Evolutionary conservation across 2,329 filamentous ascomycete species (phyloP), one percentile per base, ranked within the genome.

Genomic region (Neoascochyta sp.): DNA sequence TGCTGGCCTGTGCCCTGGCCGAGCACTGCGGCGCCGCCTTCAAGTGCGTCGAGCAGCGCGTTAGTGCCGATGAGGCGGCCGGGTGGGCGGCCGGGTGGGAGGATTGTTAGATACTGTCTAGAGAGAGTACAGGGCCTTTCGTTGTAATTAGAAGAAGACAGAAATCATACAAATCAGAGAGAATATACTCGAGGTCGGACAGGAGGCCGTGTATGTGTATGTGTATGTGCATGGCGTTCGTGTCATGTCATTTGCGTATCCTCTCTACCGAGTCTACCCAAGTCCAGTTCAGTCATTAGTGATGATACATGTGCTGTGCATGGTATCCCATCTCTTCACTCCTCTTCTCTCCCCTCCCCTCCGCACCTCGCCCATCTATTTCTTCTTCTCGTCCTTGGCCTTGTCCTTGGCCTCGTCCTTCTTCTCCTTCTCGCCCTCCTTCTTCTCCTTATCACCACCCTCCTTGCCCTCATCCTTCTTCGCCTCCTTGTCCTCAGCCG

Each of bases 401-500:
- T 70, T 65, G 28, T 76, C 70, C 38, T 73, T 71, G 47, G 73
- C 69, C 49, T 75, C 73, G 54, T 82, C 80, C 1, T 45, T 52
- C 40, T 68, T 66, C 53, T 69, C 67, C 7, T 41, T 39, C 10
- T 65, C 63, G 1, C 67, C 71, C 34, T 81, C 83, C 7, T 63
- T 46, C 39, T 76, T 76, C 50, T 69, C 64, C 47, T 80, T 81
- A 57, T 84, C 83, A 27, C 73, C 74, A 24, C 82, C 80, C 58
- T 88, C 79, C 52, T 69, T 66, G 34, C 67, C 66, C 43, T 73
- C 74, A 19, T 75, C 71, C 46, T 73, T 73, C 43, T 83, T 79
- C 24, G 73, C 76, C 52, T 96, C 90, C 69, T 90, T 90, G 58
- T 98, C 92, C 60, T 96, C 92, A 57, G 93, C 85, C 64, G 93